phyloP scores from a whole-genome alignment of 331 rosid genomes.

The Arachis monticola region DNA sequence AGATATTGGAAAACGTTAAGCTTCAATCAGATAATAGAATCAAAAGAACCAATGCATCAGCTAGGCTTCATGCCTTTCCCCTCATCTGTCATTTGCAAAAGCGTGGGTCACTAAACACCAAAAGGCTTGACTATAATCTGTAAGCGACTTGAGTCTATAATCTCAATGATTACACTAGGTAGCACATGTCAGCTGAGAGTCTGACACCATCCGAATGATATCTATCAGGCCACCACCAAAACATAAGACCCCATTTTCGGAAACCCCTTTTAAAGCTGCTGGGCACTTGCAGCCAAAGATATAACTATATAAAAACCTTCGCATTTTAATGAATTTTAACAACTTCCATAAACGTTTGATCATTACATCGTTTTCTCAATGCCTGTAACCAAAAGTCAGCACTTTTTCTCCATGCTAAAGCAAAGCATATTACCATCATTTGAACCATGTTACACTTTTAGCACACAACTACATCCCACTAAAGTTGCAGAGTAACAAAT shows the following conservation, averaged over 20 bases:
- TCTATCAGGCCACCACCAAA: neutral
- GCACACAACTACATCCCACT: neutral
- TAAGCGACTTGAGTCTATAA: neutral
- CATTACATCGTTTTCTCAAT: neutral
- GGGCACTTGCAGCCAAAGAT: neutral
- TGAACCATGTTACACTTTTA: neutral
- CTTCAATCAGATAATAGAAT: neutral
- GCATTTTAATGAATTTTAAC: neutral
- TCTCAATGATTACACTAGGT: neutral
- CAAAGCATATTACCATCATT: neutral
- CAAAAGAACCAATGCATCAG: conserved; percentile 5
- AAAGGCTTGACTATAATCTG: neutral
- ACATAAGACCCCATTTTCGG: neutral
- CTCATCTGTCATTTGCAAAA: neutral
- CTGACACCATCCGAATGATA: neutral
- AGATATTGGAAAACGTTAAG: neutral
- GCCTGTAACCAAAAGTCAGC: neutral
- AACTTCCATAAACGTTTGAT: neutral
- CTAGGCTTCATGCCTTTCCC: neutral
- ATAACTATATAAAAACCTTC: neutral
- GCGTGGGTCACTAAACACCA: neutral
- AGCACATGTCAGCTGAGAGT: neutral
- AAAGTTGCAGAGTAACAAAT: neutral
- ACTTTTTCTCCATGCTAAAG: neutral
- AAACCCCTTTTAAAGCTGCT: neutral